Percentiles rank a stretch among this genome's conserved stretches.
Conservation (phyloP, 2,329 filamentous ascomycete species). For the Monosporascus ibericus region DNA sequence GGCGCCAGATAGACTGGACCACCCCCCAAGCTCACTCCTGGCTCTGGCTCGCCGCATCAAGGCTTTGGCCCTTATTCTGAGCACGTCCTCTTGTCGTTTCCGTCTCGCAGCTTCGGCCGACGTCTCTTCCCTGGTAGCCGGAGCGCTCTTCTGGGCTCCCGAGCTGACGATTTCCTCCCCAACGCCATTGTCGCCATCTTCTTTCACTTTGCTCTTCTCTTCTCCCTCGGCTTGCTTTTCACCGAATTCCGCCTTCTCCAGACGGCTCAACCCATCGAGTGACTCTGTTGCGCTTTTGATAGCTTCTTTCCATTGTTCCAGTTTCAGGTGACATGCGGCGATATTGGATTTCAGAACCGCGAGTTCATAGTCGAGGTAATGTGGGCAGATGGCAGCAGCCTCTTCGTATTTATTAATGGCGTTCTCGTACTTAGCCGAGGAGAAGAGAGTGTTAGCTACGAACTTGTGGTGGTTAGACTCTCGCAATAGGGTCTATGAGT, state of each 20-base stretch:
- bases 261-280: constrained; percentile 63
- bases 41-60: constrained; percentile 74
- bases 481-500: constrained; percentile 53
- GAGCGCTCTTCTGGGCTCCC: constrained; percentile 47
- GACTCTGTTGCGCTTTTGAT: constrained; percentile 67
- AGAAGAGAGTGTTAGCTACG: constrained; percentile 75
- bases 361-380: constrained; percentile 80
- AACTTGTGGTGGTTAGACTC: constrained; percentile 70
- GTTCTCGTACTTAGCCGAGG: constrained; percentile 61
- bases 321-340: constrained; percentile 79
- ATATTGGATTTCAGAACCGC: constrained; percentile 87
- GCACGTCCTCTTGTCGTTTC: constrained; percentile 55
- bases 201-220: constrained; percentile 33
- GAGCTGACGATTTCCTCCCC: constrained; percentile 56
- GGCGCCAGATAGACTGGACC: constrained; percentile 74
- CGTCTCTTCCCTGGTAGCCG: constrained; percentile 25
- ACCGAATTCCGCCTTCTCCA: constrained; percentile 35
- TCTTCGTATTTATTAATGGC: constrained; percentile 80
- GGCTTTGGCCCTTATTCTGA: constrained; percentile 74
- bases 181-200: constrained; percentile 38
- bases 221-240: constrained; percentile 37
- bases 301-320: constrained; percentile 79
- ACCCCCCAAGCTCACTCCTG: constrained; percentile 64
- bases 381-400: constrained; percentile 71
- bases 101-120: constrained; percentile 21